A percentile compares a stretch with the other conserved stretches of the same genome.
Conservation (phyloP, 192 early-diverging fungal species). For the Backusella mclennaniae region DNA sequence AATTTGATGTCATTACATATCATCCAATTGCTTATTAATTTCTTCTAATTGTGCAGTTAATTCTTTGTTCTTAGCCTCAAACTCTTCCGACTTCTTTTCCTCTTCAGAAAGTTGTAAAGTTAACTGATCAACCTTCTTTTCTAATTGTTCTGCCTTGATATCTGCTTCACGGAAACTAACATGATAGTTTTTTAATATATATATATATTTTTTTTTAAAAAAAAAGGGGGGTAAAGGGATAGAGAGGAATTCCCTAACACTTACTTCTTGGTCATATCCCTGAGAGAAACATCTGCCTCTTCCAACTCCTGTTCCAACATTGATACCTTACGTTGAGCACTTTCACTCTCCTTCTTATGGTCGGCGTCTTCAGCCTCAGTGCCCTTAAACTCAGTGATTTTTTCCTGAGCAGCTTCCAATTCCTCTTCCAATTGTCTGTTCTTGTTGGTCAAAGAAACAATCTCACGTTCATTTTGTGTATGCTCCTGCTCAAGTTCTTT, state of each 20-base stretch:
- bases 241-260: neutral
- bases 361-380: conserved; percentile 28
- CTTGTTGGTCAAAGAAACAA: conserved; percentile 66
- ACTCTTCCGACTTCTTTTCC: conserved; percentile 74
- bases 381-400: conserved; percentile 31
- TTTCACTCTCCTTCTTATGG: conserved; percentile 29
- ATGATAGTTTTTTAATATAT: no score
- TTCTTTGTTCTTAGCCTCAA: conserved; percentile 57
- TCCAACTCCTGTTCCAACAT: conserved; percentile 53
- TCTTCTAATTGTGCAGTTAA: conserved; percentile 74
- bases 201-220: neutral
- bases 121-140: conserved; percentile 81
- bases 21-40: conserved; percentile 73
- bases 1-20: conserved; percentile 53
- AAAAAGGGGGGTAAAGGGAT: neutral
- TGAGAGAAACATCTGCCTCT: conserved; percentile 47
- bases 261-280: conserved; percentile 47
- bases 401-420: conserved; percentile 34
- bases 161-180: conserved; percentile 69
- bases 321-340: conserved; percentile 34
- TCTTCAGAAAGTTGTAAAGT: conserved; percentile 65
- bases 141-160: conserved; percentile 80
- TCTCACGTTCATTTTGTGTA: conserved; percentile 65
- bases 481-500: conserved; percentile 56
- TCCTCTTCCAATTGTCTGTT: conserved; percentile 39